Base-by-base conservation (phyloP, 805 yeast species). In the Wickerhamomyces ciferrii region DNA sequence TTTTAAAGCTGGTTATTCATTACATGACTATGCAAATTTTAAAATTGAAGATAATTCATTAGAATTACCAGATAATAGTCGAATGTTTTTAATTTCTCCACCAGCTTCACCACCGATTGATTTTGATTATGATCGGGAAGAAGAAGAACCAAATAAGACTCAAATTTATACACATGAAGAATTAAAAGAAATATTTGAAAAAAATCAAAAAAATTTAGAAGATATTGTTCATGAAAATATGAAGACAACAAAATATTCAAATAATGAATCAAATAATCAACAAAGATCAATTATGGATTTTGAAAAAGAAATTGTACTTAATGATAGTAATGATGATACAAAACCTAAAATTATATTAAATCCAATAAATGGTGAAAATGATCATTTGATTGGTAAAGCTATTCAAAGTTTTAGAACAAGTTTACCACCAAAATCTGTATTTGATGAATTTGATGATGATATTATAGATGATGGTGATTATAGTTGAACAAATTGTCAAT, bases 31-130 rank as follows among this genome's bases (percentile, higher is more conserved):
- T 21, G 24, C 39, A 38, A 44, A 31, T 21, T 43, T 43, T 9
- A 41, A 43, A 17, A 10, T 43, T 1, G 42, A 36, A 32, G 51
- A 58, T 17, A 58, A 49, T 40, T 63, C 62, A 42, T 49, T 70
- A 15, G 39, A 61, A 40, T 54, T 70, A 11, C 75, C 75, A 10
- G 52, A 55, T 39, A 52, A 61, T 37, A 54, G 60, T 8, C 56
- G 63, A 42, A 48, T 66, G 60, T 70, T 70, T 50, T 48, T 70
- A 39, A 64, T 70, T 6, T 68, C 74, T 0, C 75, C 75, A 7
- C 74, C 74, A 17, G 58, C 65, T 6, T 69, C 74, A 4, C 74
- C 74, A 2, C 73, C 74, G 5, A 67, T 68, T 4, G 74, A 55
- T 20, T 70, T 70, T 46, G 67, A 69, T 45, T 70, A 62, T 48